A percentile compares a stretch with the other conserved stretches of the same genome.
These are phyloP conservation scores for Phaffomyces antillensis DNA, from an alignment of 805 yeast species.

Conservation along the genomic window DNA sequence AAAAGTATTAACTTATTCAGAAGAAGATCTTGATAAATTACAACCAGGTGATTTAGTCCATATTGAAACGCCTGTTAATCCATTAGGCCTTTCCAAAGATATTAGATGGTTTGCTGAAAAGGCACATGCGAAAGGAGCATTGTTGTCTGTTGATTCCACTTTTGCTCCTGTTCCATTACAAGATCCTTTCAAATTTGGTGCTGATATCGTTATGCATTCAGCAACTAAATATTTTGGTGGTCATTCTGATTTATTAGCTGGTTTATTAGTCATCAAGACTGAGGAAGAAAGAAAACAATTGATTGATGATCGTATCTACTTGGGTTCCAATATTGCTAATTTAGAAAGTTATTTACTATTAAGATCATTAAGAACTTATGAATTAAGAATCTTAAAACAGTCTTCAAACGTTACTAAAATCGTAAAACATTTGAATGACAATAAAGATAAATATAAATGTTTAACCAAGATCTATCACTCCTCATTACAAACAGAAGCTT, in stretches of 20 bases:
- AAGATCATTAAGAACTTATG: constrained; percentile 77
- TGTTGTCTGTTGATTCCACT: constrained; percentile 71
- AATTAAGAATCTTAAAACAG: constrained; percentile 63
- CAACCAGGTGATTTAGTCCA: constrained; percentile 70
- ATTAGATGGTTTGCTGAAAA: constrained; percentile 53
- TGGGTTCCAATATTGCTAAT: constrained; percentile 78
- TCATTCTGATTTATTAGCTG: constrained; percentile 88
- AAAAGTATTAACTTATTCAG: constrained; percentile 37
- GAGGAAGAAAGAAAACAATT: constrained; percentile 37
- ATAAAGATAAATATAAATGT: constrained; percentile 39
- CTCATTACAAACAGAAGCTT: constrained; percentile 66
- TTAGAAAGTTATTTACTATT: constrained; percentile 68
- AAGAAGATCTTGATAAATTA: constrained; percentile 40
- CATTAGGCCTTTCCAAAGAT: constrained; percentile 63
- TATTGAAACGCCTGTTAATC: constrained; percentile 85
- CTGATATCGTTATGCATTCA: constrained; percentile 86
- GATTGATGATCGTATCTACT: constrained; percentile 52
- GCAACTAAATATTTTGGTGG: constrained; percentile 94
- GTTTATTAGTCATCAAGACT: constrained; percentile 65
- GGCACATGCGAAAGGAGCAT: constrained; percentile 76
- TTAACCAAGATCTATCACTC: constrained; percentile 59
- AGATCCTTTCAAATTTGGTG: constrained; percentile 76
- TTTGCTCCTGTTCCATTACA: constrained; percentile 91
- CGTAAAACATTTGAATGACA: constrained; percentile 50
- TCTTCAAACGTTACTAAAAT: constrained; percentile 52